A percentile compares a stretch with the other conserved stretches of the same genome.
phyloP scores from a whole-genome alignment of 2,329 filamentous ascomycete genomes.

The Lecanicillium sp. region DNA sequence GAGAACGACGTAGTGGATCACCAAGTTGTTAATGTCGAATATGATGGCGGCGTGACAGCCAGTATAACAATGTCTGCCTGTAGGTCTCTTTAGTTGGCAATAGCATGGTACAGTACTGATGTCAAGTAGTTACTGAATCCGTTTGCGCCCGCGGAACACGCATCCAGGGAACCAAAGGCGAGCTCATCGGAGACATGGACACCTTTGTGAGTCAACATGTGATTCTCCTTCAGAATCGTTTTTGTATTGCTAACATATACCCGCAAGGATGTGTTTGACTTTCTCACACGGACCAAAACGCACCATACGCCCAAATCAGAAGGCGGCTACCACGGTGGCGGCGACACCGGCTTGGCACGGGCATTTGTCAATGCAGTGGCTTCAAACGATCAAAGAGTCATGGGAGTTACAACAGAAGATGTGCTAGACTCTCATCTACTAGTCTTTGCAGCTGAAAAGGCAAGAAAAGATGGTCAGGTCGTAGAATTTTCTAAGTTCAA shows the following conservation, averaged over 20 bases:
- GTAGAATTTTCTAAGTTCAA: constrained; percentile 12
- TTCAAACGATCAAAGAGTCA: constrained; percentile 4
- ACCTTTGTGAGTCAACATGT: constrained; percentile 8
- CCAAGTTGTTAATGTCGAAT: constrained; percentile 12
- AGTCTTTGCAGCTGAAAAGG: constrained; percentile 11
- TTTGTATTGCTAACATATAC: neutral
- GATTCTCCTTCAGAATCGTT: neutral
- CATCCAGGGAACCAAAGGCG: constrained; percentile 12
- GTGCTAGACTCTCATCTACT: constrained; percentile 11
- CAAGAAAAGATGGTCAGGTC: constrained; percentile 9
- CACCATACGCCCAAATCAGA: constrained; percentile 10
- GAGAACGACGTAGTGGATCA: constrained; percentile 12
- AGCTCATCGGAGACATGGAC: constrained; percentile 12
- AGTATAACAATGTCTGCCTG: constrained; percentile 13
- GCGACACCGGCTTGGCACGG: constrained; percentile 10
- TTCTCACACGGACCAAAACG: constrained; percentile 8
- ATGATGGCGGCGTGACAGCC: constrained; percentile 10
- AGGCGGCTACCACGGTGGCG: constrained; percentile 11
- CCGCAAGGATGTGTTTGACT: constrained; percentile 10
- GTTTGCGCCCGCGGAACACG: constrained; percentile 11
- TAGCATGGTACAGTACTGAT: neutral
- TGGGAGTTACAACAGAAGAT: constrained; percentile 9
- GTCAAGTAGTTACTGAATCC: constrained; percentile 10
- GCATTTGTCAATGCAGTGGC: constrained; percentile 10
- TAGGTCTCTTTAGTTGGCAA: neutral